phyloP scores from a whole-genome alignment of 83 land plant species.

The Diphasiastrum complanatum region DNA sequence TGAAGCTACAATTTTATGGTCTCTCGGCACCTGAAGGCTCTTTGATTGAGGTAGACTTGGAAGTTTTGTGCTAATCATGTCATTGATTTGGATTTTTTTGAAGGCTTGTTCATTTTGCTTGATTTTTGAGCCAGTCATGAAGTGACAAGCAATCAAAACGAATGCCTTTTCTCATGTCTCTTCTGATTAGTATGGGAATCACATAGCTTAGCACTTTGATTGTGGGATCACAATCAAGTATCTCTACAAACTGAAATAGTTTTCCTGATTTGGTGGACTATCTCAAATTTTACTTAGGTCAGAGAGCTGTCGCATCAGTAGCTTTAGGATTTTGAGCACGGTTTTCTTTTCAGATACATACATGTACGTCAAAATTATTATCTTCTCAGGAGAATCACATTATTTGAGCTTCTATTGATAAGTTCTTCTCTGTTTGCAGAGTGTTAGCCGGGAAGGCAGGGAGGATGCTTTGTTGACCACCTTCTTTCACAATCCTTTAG shows the following conservation, averaged over 20 bases:
- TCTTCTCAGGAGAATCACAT: background rate
- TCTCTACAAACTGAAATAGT: background rate
- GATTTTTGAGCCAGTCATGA: no score
- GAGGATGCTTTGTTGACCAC: constrained; percentile 61
- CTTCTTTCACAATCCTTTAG: constrained; percentile 69
- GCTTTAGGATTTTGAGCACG: no score
- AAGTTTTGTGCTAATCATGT: background rate
- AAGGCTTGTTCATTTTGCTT: no score
- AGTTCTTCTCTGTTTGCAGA: constrained; percentile 38
- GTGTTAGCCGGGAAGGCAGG: constrained; percentile 69
- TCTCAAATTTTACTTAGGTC: no score
- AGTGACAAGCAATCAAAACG: no score
- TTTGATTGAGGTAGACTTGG: constrained; percentile 59
- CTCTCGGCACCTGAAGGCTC: constrained; percentile 91
- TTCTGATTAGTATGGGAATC: no score
- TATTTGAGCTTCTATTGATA: background rate
- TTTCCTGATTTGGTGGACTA: background rate
- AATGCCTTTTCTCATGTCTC: no score
- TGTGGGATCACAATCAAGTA: no score
- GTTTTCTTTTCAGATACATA: no score
- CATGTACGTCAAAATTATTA: no score
- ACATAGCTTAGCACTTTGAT: no score
- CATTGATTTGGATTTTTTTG: background rate
- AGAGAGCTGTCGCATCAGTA: no score
- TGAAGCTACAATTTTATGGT: constrained; percentile 65